These are phyloP conservation scores for Poronia punctata DNA, from an alignment of 495 filamentous ascomycete genomes.

Conservation along the genomic window DNA sequence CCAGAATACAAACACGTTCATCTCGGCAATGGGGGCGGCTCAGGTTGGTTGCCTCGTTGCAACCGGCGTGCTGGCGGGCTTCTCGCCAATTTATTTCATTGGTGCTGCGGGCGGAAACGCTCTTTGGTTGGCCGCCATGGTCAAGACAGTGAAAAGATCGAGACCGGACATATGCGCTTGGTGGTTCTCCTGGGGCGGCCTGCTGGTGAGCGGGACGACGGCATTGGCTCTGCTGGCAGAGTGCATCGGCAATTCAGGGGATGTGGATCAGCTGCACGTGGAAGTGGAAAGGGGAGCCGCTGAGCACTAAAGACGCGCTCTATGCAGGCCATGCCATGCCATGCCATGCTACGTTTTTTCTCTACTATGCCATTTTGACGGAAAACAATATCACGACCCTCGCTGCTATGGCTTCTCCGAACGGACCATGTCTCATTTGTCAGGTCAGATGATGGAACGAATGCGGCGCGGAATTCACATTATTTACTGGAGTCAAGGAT, in stretches of 20 bases:
- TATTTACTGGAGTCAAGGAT: too few species aligned
- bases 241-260: background rate
- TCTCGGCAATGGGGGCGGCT: background rate
- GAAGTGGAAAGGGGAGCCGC: background rate
- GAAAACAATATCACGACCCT: too few species aligned
- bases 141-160: constrained; percentile 3
- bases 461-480: too few species aligned
- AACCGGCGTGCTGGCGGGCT: constrained; percentile 4
- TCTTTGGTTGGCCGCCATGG: constrained; percentile 6
- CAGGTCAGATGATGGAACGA: too few species aligned
- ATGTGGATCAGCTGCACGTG: background rate
- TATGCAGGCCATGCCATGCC: too few species aligned
- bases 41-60: constrained; percentile 3
- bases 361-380: too few species aligned
- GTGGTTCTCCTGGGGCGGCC: constrained; percentile 5
- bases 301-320: background rate
- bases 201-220: constrained; percentile 7
- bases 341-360: too few species aligned
- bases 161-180: constrained; percentile 2
- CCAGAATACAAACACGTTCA: constrained; percentile 6
- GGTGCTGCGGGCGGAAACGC: constrained; percentile 2
- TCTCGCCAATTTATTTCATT: constrained; percentile 4
- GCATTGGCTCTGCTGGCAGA: constrained; percentile 1
- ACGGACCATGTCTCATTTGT: too few species aligned
- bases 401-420: too few species aligned